phyloP scores from a whole-genome alignment of 2,329 filamentous ascomycete species.

The Albophoma yamanashiensis region DNA sequence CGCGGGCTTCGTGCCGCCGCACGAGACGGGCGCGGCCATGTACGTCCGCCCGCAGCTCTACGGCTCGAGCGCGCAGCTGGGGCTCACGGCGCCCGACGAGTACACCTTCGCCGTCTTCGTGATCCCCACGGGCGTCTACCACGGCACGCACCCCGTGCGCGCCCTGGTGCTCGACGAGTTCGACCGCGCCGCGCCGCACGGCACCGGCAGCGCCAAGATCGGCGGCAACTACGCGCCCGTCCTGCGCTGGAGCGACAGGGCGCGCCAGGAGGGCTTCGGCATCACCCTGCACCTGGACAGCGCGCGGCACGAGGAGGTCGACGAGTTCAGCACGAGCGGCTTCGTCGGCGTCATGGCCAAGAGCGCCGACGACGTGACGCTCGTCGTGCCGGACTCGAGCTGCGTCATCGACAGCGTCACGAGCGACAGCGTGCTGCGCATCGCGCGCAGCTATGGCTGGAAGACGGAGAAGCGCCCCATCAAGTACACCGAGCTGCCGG shows the following conservation, averaged over 20 bases:
- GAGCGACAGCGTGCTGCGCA: slow-evolving; percentile 64
- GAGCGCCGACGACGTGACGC: slow-evolving; percentile 44
- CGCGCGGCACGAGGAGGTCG: slow-evolving; percentile 70
- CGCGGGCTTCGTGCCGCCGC: slow-evolving; percentile 82
- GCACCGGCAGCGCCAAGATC: slow-evolving; percentile 84
- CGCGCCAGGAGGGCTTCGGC: slow-evolving; percentile 69
- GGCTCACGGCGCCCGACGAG: slow-evolving; percentile 77
- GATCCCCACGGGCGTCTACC: slow-evolving; percentile 87
- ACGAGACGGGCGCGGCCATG: slow-evolving; percentile 80
- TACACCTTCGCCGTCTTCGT: slow-evolving; percentile 89
- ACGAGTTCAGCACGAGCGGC: slow-evolving; percentile 91
- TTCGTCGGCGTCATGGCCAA: slow-evolving; percentile 70
- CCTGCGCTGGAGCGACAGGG: slow-evolving; percentile 74
- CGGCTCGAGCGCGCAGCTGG: slow-evolving; percentile 77
- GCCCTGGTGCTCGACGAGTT: slow-evolving; percentile 86
- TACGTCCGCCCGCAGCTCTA: slow-evolving; percentile 87
- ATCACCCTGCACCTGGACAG: slow-evolving; percentile 93
- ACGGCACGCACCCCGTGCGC: slow-evolving; percentile 79
- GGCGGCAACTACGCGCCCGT: slow-evolving; percentile 96
- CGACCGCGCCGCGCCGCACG: slow-evolving; percentile 84
- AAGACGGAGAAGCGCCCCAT: slow-evolving; percentile 67
- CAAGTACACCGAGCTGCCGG: slow-evolving; percentile 45
- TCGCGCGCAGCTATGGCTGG: slow-evolving; percentile 73
- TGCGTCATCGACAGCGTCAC: slow-evolving; percentile 85
- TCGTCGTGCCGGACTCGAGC: slow-evolving; percentile 80